Evolutionary conservation across 129 eudicot species (phyloP).

Genomic region (Artemisia tridentata): DNA sequence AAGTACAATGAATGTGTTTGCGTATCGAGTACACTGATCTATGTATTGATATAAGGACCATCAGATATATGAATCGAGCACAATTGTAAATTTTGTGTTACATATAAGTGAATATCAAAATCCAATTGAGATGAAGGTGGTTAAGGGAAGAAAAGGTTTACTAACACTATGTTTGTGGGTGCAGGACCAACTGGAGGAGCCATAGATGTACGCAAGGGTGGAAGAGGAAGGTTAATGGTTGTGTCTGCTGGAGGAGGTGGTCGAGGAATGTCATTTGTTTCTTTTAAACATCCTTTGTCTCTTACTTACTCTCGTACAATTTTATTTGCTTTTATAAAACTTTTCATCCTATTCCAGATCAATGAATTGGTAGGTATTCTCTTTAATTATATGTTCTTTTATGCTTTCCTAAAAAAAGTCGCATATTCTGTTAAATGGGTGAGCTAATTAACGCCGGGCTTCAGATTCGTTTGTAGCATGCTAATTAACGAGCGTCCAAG

Average conservation of each 20-base stretch:
- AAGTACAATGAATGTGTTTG: too few relatives aligned
- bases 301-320: slow-evolving; percentile 7
- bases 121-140: neutral
- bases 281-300: slow-evolving; percentile 25
- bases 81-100: too few relatives aligned
- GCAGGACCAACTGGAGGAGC: slow-evolving; percentile 39
- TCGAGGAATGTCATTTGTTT: slow-evolving; percentile 40
- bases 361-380: neutral
- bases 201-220: slow-evolving; percentile 14
- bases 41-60: too few relatives aligned
- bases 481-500: too few relatives aligned
- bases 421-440: too few relatives aligned
- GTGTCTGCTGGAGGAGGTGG: slow-evolving; percentile 35
- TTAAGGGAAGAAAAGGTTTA: neutral
- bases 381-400: neutral
- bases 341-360: slow-evolving; percentile 3
- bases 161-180: neutral
- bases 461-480: too few relatives aligned
- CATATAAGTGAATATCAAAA: too few relatives aligned
- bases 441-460: neutral
- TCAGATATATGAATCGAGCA: too few relatives aligned
- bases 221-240: slow-evolving; percentile 1
- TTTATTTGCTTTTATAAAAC: slow-evolving; percentile 15
- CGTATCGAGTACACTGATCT: too few relatives aligned
- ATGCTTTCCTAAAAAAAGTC: too few relatives aligned